Evolutionary conservation across 2,329 filamentous ascomycete species (phyloP), one percentile per base, ranked within the genome.

Genomic region (Aureobasidium uvarum): DNA sequence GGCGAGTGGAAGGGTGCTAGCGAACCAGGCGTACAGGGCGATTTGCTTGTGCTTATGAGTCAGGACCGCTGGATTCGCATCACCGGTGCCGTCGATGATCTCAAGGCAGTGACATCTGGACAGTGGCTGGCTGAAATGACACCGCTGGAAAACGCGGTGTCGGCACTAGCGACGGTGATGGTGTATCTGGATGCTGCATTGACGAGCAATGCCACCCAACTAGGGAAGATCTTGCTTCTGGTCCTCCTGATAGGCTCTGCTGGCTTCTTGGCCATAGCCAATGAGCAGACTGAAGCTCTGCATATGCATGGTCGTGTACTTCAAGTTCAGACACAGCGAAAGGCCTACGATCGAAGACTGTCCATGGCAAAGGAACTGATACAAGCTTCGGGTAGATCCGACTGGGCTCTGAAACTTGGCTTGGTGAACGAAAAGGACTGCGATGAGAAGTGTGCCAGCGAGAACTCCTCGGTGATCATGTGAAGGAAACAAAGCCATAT

Each of bases 21-120:
- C 3, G 77, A 81, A 52, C 76, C 76, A 1, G 77, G 74, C 0
- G 72, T 74, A 5, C 28, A 70, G 14, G 77, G 78, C 4, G 81
- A 85, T 68, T 81, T 87, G 60, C 74, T 82, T 2, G 76, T 87
- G 28, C 79, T 85, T 33, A 77, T 87, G 4, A 81, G 80, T 23
- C 77, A 80, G 28, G 82, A 83, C 48, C 77, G 81, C 0, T 80
- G 79, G 69, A 78, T 87, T 1, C 76, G 82, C 14, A 77, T 89
- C 48, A 79, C 80, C 33, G 86, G 86, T 5, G 71, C 77, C 4
- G 77, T 82, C 8, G 78, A 82, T 38, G 86, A 88, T 70, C 77
- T 88, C 7, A 84, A 84, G 65, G 85, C 85, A 36, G 79, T 88
- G 46, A 87, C 85, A 1, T 81, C 83, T 3, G 81, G 83, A 3